phyloP scores from a whole-genome alignment of 768 basidiomycete species.

The Tulasnella sp. region DNA sequence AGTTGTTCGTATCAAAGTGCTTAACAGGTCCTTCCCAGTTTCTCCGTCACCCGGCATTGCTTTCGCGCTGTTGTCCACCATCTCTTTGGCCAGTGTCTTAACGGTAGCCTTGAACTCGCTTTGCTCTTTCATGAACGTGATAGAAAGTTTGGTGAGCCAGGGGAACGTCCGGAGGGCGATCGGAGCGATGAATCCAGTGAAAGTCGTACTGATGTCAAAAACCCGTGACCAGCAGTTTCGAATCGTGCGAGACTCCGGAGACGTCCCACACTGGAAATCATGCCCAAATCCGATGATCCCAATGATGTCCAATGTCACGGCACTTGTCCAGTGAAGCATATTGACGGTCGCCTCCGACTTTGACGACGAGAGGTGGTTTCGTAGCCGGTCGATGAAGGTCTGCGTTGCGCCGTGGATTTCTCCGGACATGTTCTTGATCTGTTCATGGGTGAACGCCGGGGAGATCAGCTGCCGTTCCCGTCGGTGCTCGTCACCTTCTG shows the following conservation, averaged over 20 bases:
- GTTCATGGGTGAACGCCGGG: constrained; percentile 20
- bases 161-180: constrained; percentile 24
- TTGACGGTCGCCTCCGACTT: constrained; percentile 2
- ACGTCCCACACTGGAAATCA: constrained; percentile 29
- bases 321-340: constrained; percentile 16
- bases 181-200: constrained; percentile 19
- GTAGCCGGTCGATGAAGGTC: background rate
- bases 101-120: constrained; percentile 23
- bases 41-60: background rate
- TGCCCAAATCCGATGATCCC: constrained; percentile 33
- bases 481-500: constrained; percentile 31
- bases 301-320: constrained; percentile 25
- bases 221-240: constrained; percentile 23
- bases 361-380: background rate
- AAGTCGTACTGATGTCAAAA: background rate
- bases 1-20: background rate
- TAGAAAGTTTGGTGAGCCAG: constrained; percentile 22
- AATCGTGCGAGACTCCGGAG: constrained; percentile 25
- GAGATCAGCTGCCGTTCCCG: constrained; percentile 20
- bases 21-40: constrained; percentile 14
- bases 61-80: background rate
- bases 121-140: constrained; percentile 23
- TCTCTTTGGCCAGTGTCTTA: constrained; percentile 12
- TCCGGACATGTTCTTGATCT: constrained; percentile 8
- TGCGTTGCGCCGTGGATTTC: constrained; percentile 12